Evolutionary conservation across 805 yeast genomes (phyloP), one percentile per base, ranked within the genome.

Genomic region (Candida parachauliodes): DNA sequence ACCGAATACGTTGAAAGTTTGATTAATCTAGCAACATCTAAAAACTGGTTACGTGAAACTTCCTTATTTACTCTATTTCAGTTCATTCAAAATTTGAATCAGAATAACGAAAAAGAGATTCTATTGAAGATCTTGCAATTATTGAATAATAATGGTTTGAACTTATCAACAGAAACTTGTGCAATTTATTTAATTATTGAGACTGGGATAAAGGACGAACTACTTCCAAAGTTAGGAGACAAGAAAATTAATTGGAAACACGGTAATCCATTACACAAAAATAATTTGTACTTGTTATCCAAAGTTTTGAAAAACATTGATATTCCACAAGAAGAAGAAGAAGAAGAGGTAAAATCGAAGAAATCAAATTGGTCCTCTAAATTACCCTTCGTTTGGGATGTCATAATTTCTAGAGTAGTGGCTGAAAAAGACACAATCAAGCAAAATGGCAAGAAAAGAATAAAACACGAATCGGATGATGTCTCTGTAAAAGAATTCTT

Each of bases 31-130:
- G 74, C 94, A 0, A 56, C 65, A 10, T 46, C 64, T 24, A 91
- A 89, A 55, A 75, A 85, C 1, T 89, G 97, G 97, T 74, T 89
- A 28, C 68, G 94, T 43, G 96, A 91, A 59, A 78, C 94, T 3
- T 71, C 87, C 28, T 69, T 85, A 49, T 85, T 71, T 51, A 83
- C 94, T 1, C 64, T 89, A 32, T 77, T 73, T 47, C 79, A 76
- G 36, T 69, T 83, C 32, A 42, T 28, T 29, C 28, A 25, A 14
- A 16, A 27, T 18, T n/a, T 24, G 8, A 5, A 14, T 23, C 20
- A 39, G 39, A 17, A 37, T 6, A 38, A 36, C 14, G 55, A 48
- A 8, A 52, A 42, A 26, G 56, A 48, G 1, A 40, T 43, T 15
- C 45, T 59, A 1, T 34, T 46, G 4, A 47, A 55, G 3, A 47